These are phyloP conservation scores for Pterocarpus macrocarpus DNA, from an alignment of 306 rosid genomes.

Conservation along the genomic window DNA sequence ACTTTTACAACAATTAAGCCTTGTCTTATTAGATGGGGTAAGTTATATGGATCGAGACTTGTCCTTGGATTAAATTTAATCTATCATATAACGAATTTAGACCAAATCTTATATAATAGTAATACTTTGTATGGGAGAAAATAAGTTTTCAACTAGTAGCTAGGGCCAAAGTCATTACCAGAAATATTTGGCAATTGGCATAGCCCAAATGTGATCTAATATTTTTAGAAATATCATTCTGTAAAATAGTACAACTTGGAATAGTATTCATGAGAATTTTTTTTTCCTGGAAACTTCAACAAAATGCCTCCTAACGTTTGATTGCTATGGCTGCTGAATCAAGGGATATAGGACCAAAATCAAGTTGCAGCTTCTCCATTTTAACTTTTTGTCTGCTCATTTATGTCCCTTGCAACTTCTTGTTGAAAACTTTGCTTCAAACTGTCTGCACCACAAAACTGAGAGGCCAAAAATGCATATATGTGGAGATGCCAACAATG, in stretches of 20 bases:
- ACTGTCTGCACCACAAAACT: neutral
- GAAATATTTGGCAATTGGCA: neutral
- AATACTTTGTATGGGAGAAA: neutral
- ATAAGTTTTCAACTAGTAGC: neutral
- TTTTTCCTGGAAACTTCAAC: neutral
- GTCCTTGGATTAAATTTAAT: neutral
- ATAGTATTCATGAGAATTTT: neutral
- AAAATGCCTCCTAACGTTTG: neutral
- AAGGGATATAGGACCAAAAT: neutral
- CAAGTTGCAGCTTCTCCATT: constrained; percentile 5
- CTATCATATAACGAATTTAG: neutral
- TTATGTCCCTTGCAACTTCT: neutral
- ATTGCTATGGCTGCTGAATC: neutral
- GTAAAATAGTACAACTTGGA: constrained; percentile 2
- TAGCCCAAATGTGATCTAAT: neutral
- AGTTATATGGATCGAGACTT: no score
- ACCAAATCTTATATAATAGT: neutral
- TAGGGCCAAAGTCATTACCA: neutral
- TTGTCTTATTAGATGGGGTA: no score
- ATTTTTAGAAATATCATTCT: neutral
- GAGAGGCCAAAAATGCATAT: constrained; percentile 1
- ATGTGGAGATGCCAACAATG: neutral
- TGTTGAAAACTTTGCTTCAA: constrained; percentile 6
- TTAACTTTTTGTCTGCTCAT: neutral
- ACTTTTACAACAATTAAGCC: neutral